Base-by-base conservation (phyloP, 805 yeast genomes). In the Teunomyces panamensis region DNA sequence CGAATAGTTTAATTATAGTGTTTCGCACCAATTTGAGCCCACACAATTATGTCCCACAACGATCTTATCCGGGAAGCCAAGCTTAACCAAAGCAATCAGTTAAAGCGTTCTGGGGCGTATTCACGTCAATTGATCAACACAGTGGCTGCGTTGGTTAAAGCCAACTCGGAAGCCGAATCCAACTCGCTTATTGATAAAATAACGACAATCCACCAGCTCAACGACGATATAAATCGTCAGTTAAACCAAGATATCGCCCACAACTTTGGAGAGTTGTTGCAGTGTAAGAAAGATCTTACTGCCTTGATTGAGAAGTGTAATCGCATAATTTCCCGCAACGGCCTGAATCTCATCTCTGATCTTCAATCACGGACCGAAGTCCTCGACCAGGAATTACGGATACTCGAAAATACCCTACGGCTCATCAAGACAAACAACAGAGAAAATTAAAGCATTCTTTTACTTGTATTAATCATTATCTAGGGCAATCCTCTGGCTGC, bases 381-480 rank as follows among this genome's bases (percentile, higher is more conserved):
- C 11, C 58, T 87, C 2, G 96, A 89, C 63, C 86, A 85, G 53
- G 83, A 84, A 44, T 65, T 90, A 14, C 66, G 96, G 42, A 81
- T 87, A 1, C 63, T 89, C 39, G 96, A 89, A 59, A 65, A 71
- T 36, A 76, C 89, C 0, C 54, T 76, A 27, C 51, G 49, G 39
- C 41, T 59, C 10, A 50, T 65, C 10, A 53, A 56, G 37, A 47
- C 45, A 4, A 20, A 20, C 41, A 29, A 39, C 32, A 28, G 30
- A 43, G 39, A 24, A 14, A 5, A 14, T n/a, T 30, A 16, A 20
- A 20, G 24, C 6, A 20, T 20, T 20, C 29, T 6, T 36, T 36
- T 9, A 28, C 14, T 39, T 26, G 11, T 16, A 30, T 29, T 29
- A 16, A 42, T 42, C 35, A 42, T 32, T 27, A 28, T 27, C 13